Evolutionary conservation across 106 monocot species (phyloP), one percentile per base, ranked within the genome.

Genomic region (Dendrobium nobile): DNA sequence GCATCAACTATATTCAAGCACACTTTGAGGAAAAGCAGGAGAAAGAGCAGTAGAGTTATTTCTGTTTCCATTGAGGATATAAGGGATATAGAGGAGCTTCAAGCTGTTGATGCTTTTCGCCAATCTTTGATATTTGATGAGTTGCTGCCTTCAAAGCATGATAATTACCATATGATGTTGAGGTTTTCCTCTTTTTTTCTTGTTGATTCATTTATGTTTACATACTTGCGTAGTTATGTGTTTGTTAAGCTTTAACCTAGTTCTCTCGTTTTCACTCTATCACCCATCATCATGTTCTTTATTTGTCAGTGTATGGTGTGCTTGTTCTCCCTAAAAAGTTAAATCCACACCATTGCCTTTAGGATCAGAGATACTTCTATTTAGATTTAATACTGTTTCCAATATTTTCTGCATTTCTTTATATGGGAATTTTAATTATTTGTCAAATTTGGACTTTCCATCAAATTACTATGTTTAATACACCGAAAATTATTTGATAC

Each of bases 101-200:
- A 88, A 82, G 88, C 88, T 77, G 88, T 91, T 42, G 91, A 91
- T 80, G 91, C 91, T 37, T 91, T 91, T 67, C 85, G 91, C 16
- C 91, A 91, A 31, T 72, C 84, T 54, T 77, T 91, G 26, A 51
- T 91, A 54, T 78, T 88, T 67, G 91, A 91, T 74, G 88, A 88
- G 51, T 77, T 91, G 68, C 84, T 91, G 18, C 91, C 88, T 65
- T 58, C 80, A 55, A 84, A 72, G 75, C 91, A 91, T 80, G 91
- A 91, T 77, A 88, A 91, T 77, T 88, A 88, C 77, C 91, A 91
- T 81, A 90, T 81, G 87, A 67, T 90, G 81, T 73, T 90, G 79
- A 90, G 90, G 90, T 90, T 75, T 40, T 37, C 33, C 51, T 16
- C 41, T 58, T 58, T 58, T 58, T 59, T 78, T 31, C 33, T 33